Conservation (phyloP, 345 rosid species). For the Camelina neglecta region DNA sequence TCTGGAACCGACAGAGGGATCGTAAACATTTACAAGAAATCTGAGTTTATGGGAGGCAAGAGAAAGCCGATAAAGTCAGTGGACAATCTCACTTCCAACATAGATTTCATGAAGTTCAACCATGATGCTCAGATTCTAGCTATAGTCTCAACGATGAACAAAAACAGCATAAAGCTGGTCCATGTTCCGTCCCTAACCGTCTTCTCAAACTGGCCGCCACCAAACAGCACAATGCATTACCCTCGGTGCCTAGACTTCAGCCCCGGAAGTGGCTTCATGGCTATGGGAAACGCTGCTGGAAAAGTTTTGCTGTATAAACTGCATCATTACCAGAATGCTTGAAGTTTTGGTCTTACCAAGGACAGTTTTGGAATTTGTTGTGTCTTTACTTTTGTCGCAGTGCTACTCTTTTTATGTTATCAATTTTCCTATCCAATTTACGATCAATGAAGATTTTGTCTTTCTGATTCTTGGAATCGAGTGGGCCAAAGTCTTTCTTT, state of each 20-base stretch:
- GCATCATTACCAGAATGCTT: constrained; percentile 85
- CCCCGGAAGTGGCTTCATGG: constrained; percentile 95
- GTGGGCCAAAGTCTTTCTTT: constrained; percentile 23
- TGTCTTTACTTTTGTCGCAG: constrained; percentile 5
- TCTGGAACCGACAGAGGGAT: constrained; percentile 89
- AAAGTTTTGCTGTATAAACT: constrained; percentile 83
- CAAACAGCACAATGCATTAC: constrained; percentile 57
- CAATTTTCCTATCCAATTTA: neutral
- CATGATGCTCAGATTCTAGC: constrained; percentile 86
- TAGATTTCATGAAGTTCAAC: constrained; percentile 83
- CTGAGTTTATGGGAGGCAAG: constrained; percentile 80
- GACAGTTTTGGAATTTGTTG: constrained; percentile 31
- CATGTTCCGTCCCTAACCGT: constrained; percentile 72
- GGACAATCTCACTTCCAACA: constrained; percentile 79
- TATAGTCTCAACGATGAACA: constrained; percentile 74
- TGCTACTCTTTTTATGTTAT: constrained; percentile 27
- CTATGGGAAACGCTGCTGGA: constrained; percentile 83
- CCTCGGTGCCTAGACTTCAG: constrained; percentile 93
- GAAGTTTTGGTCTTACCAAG: constrained; percentile 26
- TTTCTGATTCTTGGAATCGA: constrained; percentile 19
- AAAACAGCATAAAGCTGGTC: constrained; percentile 73
- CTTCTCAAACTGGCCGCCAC: constrained; percentile 85
- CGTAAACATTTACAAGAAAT: constrained; percentile 83
- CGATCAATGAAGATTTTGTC: constrained; percentile 21
- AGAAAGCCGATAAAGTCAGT: constrained; percentile 75